Evolutionary conservation across 2,329 filamentous ascomycete genomes (phyloP), one percentile per base, ranked within the genome.

Genomic region (Cladosporium sphaerospermum): DNA sequence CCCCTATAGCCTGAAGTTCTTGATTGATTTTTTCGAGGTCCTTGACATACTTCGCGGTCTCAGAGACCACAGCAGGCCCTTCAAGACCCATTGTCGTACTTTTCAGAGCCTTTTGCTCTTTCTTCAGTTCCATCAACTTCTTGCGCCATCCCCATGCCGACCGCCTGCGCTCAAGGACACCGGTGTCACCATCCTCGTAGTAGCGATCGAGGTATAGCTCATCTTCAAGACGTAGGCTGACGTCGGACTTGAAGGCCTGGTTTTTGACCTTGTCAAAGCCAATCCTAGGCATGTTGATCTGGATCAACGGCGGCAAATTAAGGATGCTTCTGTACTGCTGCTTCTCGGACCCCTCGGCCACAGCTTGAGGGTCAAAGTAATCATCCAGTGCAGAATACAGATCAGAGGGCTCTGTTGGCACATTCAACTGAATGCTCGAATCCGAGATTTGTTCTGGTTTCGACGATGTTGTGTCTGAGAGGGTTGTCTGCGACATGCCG

Each of bases 171-270:
- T 78, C 73, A 66, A 88, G 80, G 2, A 89, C 72, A 1, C 78
- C 72, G 2, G 83, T 80, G 39, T 82, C 77, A 4, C 77, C 75
- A 1, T 78, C 74, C 56, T 89, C 84, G 78, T 91, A 85, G 68
- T 95, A 99, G 28, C 91, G 82, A 69, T 97, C 93, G 50, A 99
- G 76, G 65, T 88, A 95, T 10, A 99, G 78, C 2, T 79, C 84
- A 59, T 93, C 85, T 4, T 86, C 84, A n/a, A 99, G 82, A 16
- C 82, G 78, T 10, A 99, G 80, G 9, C 88, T 82, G 56, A 90
- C 84, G 51, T 82, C 83, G 28, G 90, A 89, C 65, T 95, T 95
- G 63, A 76, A 80, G 2, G 81, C 77, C n/a, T 64, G 62, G 53
- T 78, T 78, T 52, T 73, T 76, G 41, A 78, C 78, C 6, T 79